Base-by-base conservation (phyloP, 305 asterid species). In the Plantago rigida region DNA sequence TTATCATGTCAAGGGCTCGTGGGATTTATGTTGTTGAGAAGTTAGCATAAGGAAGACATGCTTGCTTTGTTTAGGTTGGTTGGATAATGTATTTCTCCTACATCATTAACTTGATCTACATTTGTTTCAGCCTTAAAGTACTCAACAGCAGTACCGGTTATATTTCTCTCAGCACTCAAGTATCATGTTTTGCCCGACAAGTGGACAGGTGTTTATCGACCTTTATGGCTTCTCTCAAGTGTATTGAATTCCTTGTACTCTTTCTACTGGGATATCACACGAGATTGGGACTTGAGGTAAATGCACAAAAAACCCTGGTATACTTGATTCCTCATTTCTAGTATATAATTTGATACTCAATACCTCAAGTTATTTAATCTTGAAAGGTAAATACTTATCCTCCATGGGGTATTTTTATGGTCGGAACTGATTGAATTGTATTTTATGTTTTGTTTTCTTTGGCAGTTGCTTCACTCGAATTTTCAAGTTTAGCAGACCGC, bases 271-370 rank as follows among this genome's bases (percentile, higher is more conserved):
- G 92, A 85, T 63, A 73, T 93, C 44, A 82, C 86, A 42, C 78
- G 96, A 51, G 99, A 89, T 66, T 93, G 99, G 99, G 99, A 93
- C 78, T 73, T 93, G 75, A 87, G 99, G 99, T 89, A 78, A 62
- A 75, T 45, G 9, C 19, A n/a, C 50, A 28, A 31, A 31, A 10
- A 19, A 47, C 56, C 44, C 64, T 26, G 28, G 47, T 22, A 1
- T 42, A 47, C 13, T 50, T 14, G 9, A 24, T 39, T 48, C 13
- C 39, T 55, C 48, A 24, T 44, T 63, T 24, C 56, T 47, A 26
- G 10, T 24, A 48, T 13, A 49, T 5, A 41, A 39, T 54, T 62
- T 4, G 17, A 59, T 69, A 13, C 50, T 59, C 31, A 51, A 12
- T 55, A 22, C 64, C 64, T 6, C 5, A 13, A 34, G 1, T 49